Evolutionary conservation across 2,329 filamentous ascomycete species (phyloP).

Genomic region (Cytospora mali): DNA sequence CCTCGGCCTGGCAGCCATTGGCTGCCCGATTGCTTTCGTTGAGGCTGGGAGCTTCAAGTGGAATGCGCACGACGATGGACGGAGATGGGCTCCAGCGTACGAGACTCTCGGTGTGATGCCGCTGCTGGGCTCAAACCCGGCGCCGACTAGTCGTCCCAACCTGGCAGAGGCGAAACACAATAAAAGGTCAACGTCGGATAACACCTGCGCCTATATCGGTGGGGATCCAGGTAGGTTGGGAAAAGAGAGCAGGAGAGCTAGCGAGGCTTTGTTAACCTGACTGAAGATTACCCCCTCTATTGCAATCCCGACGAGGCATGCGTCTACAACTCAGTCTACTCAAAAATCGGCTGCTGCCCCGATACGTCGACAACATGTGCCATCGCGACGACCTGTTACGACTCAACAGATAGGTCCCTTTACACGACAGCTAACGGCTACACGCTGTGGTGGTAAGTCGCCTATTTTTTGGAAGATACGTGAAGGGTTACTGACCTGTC

Average conservation of each 20-base stretch:
- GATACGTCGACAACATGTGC: conserved; percentile 31
- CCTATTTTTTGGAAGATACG: background rate
- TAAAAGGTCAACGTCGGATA: conserved; percentile 33
- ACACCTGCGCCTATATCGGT: conserved; percentile 39
- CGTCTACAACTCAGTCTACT: conserved; percentile 35
- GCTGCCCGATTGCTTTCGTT: background rate
- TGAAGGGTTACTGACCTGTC: background rate
- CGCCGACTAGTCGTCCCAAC: conserved; percentile 21
- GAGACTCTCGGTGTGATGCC: conserved; percentile 21
- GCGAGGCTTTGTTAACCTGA: conserved; percentile 1
- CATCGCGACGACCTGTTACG: conserved; percentile 36
- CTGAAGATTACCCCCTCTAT: conserved; percentile 33
- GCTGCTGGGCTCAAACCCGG: conserved; percentile 16
- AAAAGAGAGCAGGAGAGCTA: no score
- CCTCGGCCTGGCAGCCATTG: conserved; percentile 16
- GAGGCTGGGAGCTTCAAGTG: conserved; percentile 25
- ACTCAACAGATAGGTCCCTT: conserved; percentile 31
- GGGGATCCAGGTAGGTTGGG: conserved; percentile 33
- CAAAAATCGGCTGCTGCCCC: conserved; percentile 39
- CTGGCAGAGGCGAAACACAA: background rate
- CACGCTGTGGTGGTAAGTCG: conserved; percentile 39
- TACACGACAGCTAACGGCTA: conserved; percentile 34
- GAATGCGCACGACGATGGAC: conserved; percentile 3
- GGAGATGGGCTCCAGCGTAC: conserved; percentile 17
- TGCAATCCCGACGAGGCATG: conserved; percentile 35